Evolutionary conservation across 1,284 basidiomycete species (phyloP).

Genomic region (Austropuccinia psidii): DNA sequence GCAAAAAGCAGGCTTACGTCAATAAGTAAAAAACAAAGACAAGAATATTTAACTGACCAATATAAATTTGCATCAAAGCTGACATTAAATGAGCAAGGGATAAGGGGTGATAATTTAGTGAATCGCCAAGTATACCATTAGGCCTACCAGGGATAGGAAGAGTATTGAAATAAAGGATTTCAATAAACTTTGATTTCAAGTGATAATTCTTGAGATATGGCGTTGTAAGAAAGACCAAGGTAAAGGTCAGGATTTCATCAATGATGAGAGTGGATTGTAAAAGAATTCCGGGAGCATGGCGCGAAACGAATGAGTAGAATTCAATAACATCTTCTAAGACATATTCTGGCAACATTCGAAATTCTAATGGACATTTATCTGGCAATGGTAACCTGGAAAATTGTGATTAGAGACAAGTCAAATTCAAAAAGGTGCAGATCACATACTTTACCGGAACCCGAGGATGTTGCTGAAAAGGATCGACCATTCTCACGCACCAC

Average conservation of each 20-base stretch:
- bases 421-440: not conserved
- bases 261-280: not conserved
- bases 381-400: slow-evolving; percentile 68
- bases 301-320: slow-evolving; percentile 72
- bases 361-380: slow-evolving; percentile 69
- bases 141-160: slow-evolving; percentile 67
- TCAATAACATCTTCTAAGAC: slow-evolving; percentile 90
- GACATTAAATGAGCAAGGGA: slow-evolving; percentile 84
- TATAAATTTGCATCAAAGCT: slow-evolving; percentile 88
- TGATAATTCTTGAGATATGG: slow-evolving; percentile 99
- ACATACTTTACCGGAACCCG: slow-evolving; percentile 60
- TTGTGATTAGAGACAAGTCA: not conserved
- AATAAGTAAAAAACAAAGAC: not conserved
- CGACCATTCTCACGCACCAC: slow-evolving; percentile 89
- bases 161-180: slow-evolving; percentile 78
- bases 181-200: slow-evolving; percentile 93
- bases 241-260: slow-evolving; percentile 82
- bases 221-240: slow-evolving; percentile 83
- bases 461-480: slow-evolving; percentile 73
- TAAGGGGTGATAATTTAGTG: slow-evolving; percentile 73
- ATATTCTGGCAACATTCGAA: slow-evolving; percentile 88
- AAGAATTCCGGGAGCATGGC: slow-evolving; percentile 43
- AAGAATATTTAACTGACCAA: slow-evolving; percentile 56
- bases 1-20: not conserved
- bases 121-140: slow-evolving; percentile 69